These are phyloP conservation scores for Melampsora occidentalis DNA, from an alignment of 1,284 basidiomycete species.

Conservation along the genomic window DNA sequence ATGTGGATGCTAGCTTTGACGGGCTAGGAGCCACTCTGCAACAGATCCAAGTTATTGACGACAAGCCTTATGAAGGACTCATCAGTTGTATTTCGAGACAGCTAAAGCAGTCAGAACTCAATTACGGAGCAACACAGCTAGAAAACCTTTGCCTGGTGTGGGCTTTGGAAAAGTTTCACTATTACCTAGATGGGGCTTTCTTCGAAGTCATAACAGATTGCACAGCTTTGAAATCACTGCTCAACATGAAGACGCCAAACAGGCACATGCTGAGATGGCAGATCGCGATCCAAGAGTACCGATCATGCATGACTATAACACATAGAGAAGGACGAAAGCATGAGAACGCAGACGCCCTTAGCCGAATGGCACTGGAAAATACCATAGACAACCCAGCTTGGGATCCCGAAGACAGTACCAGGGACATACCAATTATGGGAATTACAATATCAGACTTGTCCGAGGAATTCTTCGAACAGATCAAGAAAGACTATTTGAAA, in stretches of 20 bases:
- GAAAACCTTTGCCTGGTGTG: neutral
- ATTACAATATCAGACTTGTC: neutral
- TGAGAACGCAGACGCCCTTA: no score
- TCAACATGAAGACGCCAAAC: slow-evolving; percentile 22
- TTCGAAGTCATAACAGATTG: slow-evolving; percentile 18
- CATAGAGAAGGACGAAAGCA: slow-evolving; percentile 18
- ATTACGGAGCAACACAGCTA: neutral
- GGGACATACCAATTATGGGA: neutral
- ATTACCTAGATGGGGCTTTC: no score
- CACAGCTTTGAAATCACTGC: slow-evolving; percentile 10
- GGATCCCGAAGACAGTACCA: no score
- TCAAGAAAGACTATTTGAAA: neutral
- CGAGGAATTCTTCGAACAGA: neutral
- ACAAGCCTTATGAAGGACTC: no score
- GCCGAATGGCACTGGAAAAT: no score
- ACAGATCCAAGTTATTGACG: neutral
- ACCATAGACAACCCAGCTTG: no score
- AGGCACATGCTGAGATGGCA: neutral
- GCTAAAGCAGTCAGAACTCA: no score
- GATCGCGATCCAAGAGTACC: neutral
- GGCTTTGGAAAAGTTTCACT: no score
- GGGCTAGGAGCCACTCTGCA: slow-evolving; percentile 2
- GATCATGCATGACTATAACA: neutral
- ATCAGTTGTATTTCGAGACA: no score
- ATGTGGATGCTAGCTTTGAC: neutral